Base-by-base conservation (phyloP, 169 alveolate species). In the Plasmodium fragile region DNA sequence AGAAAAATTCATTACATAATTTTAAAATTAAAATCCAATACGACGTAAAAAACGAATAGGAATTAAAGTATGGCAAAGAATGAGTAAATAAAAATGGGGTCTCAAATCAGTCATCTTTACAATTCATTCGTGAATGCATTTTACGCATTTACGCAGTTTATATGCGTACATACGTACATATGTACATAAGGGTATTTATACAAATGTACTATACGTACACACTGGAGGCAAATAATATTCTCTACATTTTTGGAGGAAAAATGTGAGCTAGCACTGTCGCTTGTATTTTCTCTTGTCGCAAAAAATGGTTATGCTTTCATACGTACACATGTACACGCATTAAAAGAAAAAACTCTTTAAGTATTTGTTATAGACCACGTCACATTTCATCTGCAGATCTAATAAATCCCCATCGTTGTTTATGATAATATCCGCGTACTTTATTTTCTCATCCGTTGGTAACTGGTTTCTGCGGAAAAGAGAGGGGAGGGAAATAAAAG, bases 351-450 rank as follows among this genome's bases (percentile, higher is more conserved):
- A 91, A 71, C 79, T 91, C 39, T 81, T 91, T 55, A 91, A 81
- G 53, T 91, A 81, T 91, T 91, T 91, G 78, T 91, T 81, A 81
- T 70, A 91, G 30, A 91, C 94, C 30, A 81, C 94, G 55, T 91
- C 94, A 41, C 94, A 91, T 52, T 91, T 91, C 92, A 79, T 91
- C 70, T 91, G 80, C 79, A 91, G 59, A 80, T 91, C 92, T 81
- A 81, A n/a, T 49, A 91, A 80, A 91, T 91, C 94, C 55, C 92
- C 94, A 43, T 91, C 94, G 30, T 91, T 91, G 94, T 91, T 91
- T 80, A 91, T 91, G 71, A 91, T 81, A 81, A 91, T 91, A 41
- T 91, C 94, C 32, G 94, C 91, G 43, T 69, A 81, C 52, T 81
- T 80, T 69, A 91, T 91, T 72, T 91, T 91, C 72, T 81, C 94